Evolutionary conservation across 2,329 filamentous ascomycete genomes (phyloP), one percentile per base, ranked within the genome.

Genomic region (Colletotrichum sp.): DNA sequence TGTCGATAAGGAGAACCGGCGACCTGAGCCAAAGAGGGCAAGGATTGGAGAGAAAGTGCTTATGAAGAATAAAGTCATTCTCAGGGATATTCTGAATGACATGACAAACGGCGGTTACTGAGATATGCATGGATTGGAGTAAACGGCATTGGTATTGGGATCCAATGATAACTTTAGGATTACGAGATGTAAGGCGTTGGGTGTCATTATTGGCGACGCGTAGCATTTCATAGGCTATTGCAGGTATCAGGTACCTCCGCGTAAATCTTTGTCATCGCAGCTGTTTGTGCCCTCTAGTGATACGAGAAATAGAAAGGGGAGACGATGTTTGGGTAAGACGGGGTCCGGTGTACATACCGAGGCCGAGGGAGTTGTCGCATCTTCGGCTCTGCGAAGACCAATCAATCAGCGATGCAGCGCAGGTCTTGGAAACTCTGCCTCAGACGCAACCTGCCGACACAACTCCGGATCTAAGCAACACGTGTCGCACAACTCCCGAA

Each of bases 71-170:
- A 92, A 92, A 80, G 91, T 92, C 43, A 89, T 98, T 71, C 88
- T 96, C 81, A 91, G 91, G 81, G 94, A 96, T 87, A 92, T 98
- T 78, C 87, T 96, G 79, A 95, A 97, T 84, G 95, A 96, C 78
- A 87, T 92, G 85, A 89, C 85, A 69, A 84, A 87, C 73, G 86
- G 86, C 79, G 85, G 82, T 80, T 87, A 84, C 81, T 85, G 71
- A 77, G 55, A 59, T 71, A 64, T 57, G 48, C 30, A 39, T 57
- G 24, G 30, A 13, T 73, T 76, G 74, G 68, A 74, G 73, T 70
- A 71, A 39, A 61, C 34, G 72, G 32, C 48, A 66, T 60, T 69
- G 59, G 70, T 30, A 69, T 65, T 13, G 32, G 30, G 9, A 30
- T 34, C 30, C 28, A 36, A 12, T 28, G 52, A 52, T n/a, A 36